phyloP scores from a whole-genome alignment of 495 filamentous ascomycete species.

The Penicillium cinerascens region DNA sequence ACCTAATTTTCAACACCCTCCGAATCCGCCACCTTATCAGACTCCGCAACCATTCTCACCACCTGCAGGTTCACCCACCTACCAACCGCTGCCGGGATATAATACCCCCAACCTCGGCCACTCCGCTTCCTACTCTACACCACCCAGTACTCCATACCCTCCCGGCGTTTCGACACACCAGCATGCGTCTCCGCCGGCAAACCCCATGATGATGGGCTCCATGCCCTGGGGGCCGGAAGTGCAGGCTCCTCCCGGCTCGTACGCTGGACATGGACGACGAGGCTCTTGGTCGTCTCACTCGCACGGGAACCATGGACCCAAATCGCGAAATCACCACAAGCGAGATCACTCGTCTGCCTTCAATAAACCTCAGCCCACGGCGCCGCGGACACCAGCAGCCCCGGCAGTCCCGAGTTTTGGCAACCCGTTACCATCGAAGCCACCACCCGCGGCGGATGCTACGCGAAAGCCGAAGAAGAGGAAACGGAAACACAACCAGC shows the following conservation, averaged over 20 bases:
- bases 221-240: conserved; percentile 57
- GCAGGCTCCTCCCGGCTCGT: conserved; percentile 20
- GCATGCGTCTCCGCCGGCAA: conserved; percentile 25
- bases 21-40: conserved; percentile 20
- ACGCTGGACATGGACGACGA: conserved; percentile 33
- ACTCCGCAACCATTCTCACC: conserved; percentile 28
- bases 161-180: conserved; percentile 22
- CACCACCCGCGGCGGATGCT: conserved; percentile 45
- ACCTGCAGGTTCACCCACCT: conserved; percentile 24
- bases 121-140: conserved; percentile 21
- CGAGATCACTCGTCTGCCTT: conserved; percentile 43
- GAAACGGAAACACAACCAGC: conserved; percentile 71
- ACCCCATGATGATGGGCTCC: conserved; percentile 53
- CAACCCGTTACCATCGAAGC: conserved; percentile 57
- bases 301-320: conserved; percentile 38
- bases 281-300: conserved; percentile 44
- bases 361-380: conserved; percentile 36
- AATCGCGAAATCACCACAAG: conserved; percentile 34
- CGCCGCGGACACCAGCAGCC: conserved; percentile 44
- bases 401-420: conserved; percentile 62
- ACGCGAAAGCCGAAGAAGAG: conserved; percentile 63
- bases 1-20: conserved; percentile 25
- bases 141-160: conserved; percentile 25
- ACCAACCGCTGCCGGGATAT: conserved; percentile 31
- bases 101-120: conserved; percentile 21